Percentiles rank a stretch among this genome's conserved stretches.
Evolutionary conservation across 2,329 filamentous ascomycete genomes (phyloP).

Genomic region (Ophiostoma sp.): DNA sequence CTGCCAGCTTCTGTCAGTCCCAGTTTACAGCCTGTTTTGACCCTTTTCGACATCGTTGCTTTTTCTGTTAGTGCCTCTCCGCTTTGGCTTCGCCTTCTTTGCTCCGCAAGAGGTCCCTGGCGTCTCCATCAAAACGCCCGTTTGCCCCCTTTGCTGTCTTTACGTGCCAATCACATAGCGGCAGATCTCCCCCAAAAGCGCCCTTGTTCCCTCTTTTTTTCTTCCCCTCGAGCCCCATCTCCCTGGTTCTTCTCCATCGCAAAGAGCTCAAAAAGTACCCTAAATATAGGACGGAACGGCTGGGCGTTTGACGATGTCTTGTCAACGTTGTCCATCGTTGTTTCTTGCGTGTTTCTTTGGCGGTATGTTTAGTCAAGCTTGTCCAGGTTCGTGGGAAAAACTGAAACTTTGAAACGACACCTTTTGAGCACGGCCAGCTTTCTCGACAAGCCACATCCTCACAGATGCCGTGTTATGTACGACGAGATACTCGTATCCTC

Average conservation of each 20-base stretch:
- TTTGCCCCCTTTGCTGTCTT: background rate
- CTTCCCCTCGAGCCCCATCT: background rate
- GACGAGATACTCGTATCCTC: background rate
- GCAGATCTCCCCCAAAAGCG: background rate
- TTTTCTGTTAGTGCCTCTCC: background rate
- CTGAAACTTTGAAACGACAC: slow-evolving; percentile 16
- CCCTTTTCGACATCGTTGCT: background rate
- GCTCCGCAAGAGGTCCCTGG: background rate
- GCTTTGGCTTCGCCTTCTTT: slow-evolving; percentile 5
- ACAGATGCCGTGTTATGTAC: background rate
- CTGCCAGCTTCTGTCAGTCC: background rate
- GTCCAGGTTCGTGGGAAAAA: background rate
- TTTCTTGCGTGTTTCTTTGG: background rate
- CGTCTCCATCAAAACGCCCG: background rate
- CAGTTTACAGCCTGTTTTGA: slow-evolving; percentile 10
- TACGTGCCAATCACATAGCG: background rate
- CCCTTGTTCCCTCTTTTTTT: background rate
- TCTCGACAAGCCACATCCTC: background rate
- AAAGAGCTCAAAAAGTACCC: slow-evolving; percentile 1
- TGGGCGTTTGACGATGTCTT: slow-evolving; percentile 10
- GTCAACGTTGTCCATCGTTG: background rate
- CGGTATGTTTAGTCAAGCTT: background rate
- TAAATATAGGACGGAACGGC: background rate
- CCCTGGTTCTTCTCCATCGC: background rate
- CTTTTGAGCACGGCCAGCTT: background rate